Evolutionary conservation across 164 flowering plant species (phyloP).

Genomic region (Vitis rupestris): DNA sequence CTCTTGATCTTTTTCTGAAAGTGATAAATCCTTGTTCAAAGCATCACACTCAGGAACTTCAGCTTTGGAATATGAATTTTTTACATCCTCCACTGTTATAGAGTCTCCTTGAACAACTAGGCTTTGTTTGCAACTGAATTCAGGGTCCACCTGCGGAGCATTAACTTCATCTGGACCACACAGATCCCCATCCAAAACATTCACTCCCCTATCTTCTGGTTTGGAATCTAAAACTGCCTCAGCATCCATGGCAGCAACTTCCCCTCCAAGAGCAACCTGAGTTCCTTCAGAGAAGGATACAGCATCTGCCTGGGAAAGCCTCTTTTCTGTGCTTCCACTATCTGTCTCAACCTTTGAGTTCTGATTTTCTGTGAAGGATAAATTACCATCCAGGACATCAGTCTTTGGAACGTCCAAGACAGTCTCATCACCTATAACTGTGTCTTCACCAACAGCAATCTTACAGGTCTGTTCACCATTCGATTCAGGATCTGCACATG

Average conservation of each 20-base stretch:
- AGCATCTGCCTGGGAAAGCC: not conserved
- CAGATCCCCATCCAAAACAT: not conserved
- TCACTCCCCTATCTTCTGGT: not conserved
- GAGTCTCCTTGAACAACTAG: no score
- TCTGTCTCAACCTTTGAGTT: not conserved
- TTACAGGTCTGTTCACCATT: not conserved
- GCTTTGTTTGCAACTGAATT: no score
- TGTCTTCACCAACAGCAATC: not conserved
- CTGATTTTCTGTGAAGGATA: not conserved
- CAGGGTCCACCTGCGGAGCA: no score
- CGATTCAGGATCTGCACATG: not conserved
- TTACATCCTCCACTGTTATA: no score
- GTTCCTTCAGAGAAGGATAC: not conserved
- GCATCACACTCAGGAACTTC: not conserved
- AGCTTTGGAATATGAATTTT: not conserved
- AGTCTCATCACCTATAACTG: not conserved
- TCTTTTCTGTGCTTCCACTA: not conserved
- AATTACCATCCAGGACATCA: not conserved
- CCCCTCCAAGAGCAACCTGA: conserved; percentile 1
- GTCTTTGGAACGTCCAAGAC: not conserved
- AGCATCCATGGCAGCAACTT: not conserved
- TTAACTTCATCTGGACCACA: no score
- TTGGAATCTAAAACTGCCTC: no score
- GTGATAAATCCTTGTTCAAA: no score
- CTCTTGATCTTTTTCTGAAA: not conserved